Conservation (phyloP, 208 protist genomes). For the Acanthamoeba castellanii region DNA sequence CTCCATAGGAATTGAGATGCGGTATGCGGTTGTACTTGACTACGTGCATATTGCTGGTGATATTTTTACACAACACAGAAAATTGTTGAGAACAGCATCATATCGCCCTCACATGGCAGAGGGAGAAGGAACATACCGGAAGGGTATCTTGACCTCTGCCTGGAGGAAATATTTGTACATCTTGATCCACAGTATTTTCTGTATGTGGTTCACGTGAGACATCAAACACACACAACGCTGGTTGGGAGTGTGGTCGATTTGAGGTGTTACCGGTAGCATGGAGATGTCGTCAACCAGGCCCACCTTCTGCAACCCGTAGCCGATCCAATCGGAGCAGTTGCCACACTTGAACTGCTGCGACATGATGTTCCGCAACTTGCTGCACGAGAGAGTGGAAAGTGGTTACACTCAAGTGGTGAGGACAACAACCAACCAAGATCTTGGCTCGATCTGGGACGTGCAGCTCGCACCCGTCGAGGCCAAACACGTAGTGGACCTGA, state of each 20-base stretch:
- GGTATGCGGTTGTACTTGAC: conserved; percentile 49
- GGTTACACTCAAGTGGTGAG: not conserved
- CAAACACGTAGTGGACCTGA: conserved; percentile 32
- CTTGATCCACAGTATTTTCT: conserved; percentile 51
- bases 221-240: too few relatives aligned
- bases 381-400: not conserved
- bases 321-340: conserved; percentile 62
- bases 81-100: not conserved
- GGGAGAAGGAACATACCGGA: not conserved
- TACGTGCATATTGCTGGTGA: conserved; percentile 46
- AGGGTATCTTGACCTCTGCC: not conserved
- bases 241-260: not conserved
- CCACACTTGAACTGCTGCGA: not conserved
- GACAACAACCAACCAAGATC: not conserved
- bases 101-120: too few relatives aligned
- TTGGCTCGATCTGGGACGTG: not conserved
- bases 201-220: not conserved
- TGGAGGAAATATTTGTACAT: not conserved
- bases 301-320: not conserved
- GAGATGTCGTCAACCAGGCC: conserved; percentile 20
- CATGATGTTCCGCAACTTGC: not conserved
- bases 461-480: not conserved
- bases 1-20: not conserved
- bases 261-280: not conserved
- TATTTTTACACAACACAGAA: too few relatives aligned